phyloP scores from a whole-genome alignment of 192 early-diverging fungal genomes.

The Podila epigama region DNA sequence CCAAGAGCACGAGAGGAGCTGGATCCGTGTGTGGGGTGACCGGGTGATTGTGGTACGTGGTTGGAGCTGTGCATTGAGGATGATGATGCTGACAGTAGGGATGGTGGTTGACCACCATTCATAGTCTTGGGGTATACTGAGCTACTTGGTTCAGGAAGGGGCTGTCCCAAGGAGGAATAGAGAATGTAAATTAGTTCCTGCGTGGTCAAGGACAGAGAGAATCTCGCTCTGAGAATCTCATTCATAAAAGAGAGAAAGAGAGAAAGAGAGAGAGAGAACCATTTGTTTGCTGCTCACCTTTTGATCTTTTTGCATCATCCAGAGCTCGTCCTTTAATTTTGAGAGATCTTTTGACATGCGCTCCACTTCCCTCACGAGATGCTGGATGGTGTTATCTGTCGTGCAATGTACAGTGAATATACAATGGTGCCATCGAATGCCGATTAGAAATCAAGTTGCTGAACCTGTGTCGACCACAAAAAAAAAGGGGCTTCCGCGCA shows the following conservation, averaged over 20 bases:
- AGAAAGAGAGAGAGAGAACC: neutral
- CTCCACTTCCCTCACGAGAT: conserved; percentile 46
- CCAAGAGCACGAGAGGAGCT: conserved; percentile 12
- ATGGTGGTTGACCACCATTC: conserved; percentile 12
- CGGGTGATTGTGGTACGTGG: conserved; percentile 32
- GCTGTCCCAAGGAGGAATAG: conserved; percentile 1
- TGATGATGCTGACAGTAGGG: conserved; percentile 22
- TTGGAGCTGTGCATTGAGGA: conserved; percentile 8
- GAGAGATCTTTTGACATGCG: conserved; percentile 46
- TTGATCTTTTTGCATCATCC: conserved; percentile 48
- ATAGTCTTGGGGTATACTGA: conserved; percentile 31
- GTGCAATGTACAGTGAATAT: too few species aligned
- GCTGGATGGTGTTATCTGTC: conserved; percentile 48
- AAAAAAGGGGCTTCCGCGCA: too few species aligned
- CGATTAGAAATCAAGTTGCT: too few species aligned
- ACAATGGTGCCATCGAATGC: too few species aligned
- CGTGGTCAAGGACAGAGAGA: too few species aligned
- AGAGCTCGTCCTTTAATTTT: conserved; percentile 45
- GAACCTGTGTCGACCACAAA: too few species aligned
- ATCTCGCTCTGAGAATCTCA: too few species aligned
- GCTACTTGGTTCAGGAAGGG: conserved; percentile 37
- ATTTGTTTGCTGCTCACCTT: conserved; percentile 14
- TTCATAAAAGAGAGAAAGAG: conserved; percentile 1
- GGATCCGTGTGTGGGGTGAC: conserved; percentile 18
- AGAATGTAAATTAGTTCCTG: too few species aligned